Base-by-base conservation (phyloP, 495 filamentous ascomycete species). In the Sordaria brevicollis region DNA sequence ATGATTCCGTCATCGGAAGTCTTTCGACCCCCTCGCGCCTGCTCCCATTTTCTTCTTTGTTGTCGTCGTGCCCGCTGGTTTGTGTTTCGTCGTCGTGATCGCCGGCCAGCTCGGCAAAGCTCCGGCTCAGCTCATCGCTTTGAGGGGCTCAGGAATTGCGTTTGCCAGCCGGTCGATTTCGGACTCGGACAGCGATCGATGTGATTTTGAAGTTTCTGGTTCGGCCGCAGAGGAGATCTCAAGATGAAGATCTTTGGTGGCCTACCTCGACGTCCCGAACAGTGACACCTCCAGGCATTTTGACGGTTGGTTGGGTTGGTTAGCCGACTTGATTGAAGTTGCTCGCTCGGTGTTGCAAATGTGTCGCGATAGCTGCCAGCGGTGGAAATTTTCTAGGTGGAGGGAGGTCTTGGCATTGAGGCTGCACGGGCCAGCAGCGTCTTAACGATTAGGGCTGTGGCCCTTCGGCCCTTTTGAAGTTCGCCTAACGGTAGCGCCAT, bases 221-320 rank as follows among this genome's bases (percentile, higher is more conserved):
- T 65, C 62, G 77, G 74, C 76, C 70, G 68, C 72, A 67, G 71
- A 76, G 71, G 71, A 65, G 38, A 35, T 57, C 19, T 69, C 66
- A 73, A 69, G 76, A 73, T 73, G 74, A 49, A 72, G 71, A 74
- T 39, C 70, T 75, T 74, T 72, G 68, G 72, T 70, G 79, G 89
- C 90, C 85, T 89, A 93, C 92, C 86, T 94, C 92, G 81, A 94
- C 92, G 87, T 94, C 92, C 82, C 92, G 92, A 83, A 94, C 92
- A 78, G 86, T 89, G 83, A 92, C 88, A 85, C 92, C 82, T 78
- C 83, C 92, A 84, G 90, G 86, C 92, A 94, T 94, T 79, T 85
- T 92, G 83, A 86, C 87, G 86, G 85, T 85, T 81, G 82, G 73
- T 68, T 54, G 68, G 67, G 67, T 71, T 35, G 35, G 35, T 69